Evolutionary conservation across 2,329 filamentous ascomycete genomes (phyloP).

Genomic region (Exophiala aquamarina): DNA sequence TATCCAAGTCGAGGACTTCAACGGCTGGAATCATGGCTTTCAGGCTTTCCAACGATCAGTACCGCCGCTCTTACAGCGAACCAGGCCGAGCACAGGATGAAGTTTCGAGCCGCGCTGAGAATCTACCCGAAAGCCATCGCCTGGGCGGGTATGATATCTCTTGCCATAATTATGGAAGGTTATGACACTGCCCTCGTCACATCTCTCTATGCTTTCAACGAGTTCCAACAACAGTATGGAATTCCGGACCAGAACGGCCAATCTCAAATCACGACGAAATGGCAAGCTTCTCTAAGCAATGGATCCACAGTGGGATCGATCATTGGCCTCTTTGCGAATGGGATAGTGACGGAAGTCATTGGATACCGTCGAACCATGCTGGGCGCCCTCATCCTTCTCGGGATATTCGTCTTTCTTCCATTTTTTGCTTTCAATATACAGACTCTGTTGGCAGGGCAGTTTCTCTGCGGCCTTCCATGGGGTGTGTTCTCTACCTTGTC

Average conservation of each 20-base stretch:
- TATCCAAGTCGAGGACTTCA: no score
- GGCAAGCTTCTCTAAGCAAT: conserved; percentile 8
- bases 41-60: no score
- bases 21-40: no score
- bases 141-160: conserved; percentile 26
- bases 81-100: conserved; percentile 19
- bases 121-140: conserved; percentile 39
- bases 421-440: conserved; percentile 39
- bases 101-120: conserved; percentile 18
- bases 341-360: conserved; percentile 63
- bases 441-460: conserved; percentile 32
- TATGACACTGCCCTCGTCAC: conserved; percentile 32
- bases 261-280: conserved; percentile 31
- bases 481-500: conserved; percentile 45
- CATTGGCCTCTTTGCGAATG: conserved; percentile 65
- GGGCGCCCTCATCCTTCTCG: conserved; percentile 51
- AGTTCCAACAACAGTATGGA: conserved; percentile 38
- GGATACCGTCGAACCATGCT: conserved; percentile 66
- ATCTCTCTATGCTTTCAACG: conserved; percentile 58
- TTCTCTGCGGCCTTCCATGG: conserved; percentile 51
- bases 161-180: conserved; percentile 27
- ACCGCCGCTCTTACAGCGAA: not conserved
- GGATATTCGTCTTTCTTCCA: conserved; percentile 33
- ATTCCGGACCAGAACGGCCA: conserved; percentile 25
- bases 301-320: conserved; percentile 46